Conservation (phyloP, 2,329 filamentous ascomycete genomes). For the Colletotrichum filicis region DNA sequence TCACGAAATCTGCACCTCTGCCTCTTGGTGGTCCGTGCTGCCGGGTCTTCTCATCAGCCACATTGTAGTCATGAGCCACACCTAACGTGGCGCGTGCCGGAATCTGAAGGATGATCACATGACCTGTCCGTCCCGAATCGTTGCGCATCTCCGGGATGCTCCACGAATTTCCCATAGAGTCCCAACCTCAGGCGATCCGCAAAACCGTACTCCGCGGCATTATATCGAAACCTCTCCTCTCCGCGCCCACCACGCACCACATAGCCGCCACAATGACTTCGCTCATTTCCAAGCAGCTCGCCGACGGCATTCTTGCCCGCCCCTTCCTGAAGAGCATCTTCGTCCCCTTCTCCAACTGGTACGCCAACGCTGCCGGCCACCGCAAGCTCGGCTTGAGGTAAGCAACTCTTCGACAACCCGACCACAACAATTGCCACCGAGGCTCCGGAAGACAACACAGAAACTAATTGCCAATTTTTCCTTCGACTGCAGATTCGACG, state of each 20-base stretch:
- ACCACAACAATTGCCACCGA: neutral
- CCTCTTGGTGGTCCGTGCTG: conserved; percentile 5
- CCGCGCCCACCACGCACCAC: conserved; percentile 41
- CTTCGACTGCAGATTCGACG: conserved; percentile 77
- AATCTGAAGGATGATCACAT: conserved; percentile 28
- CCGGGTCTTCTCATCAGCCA: neutral
- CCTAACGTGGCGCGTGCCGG: conserved; percentile 7
- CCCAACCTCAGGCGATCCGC: conserved; percentile 30
- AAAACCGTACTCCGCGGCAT: conserved; percentile 35
- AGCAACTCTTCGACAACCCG: conserved; percentile 39
- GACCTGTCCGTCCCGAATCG: conserved; percentile 31
- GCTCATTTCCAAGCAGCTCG: conserved; percentile 49
- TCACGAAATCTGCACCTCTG: conserved; percentile 2
- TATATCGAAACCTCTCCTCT: conserved; percentile 34
- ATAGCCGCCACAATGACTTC: conserved; percentile 68
- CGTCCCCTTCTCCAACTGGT: conserved; percentile 88
- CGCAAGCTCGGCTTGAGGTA: conserved; percentile 93
- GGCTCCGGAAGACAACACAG: neutral
- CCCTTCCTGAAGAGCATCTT: conserved; percentile 87
- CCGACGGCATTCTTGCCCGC: conserved; percentile 71
- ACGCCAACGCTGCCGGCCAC: conserved; percentile 89
- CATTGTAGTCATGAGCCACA: neutral
- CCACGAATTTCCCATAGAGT: conserved; percentile 33
- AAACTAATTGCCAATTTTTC: neutral
- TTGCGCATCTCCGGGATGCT: conserved; percentile 34